These are phyloP conservation scores for Straminergon stramineum DNA, from an alignment of 225 moss, liverwort and hornwort genomes.

Conservation along the genomic window DNA sequence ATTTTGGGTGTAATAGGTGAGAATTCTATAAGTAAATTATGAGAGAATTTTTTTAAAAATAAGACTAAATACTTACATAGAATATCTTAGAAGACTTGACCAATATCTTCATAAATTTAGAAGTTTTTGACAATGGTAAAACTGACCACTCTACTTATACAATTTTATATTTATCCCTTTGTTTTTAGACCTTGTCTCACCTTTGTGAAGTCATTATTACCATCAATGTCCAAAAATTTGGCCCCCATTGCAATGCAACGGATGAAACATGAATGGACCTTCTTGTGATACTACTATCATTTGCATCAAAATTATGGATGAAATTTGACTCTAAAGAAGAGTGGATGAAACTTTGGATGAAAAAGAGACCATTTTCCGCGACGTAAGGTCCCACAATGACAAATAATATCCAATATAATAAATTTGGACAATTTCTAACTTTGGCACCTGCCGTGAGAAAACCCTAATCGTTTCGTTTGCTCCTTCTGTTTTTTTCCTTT, in stretches of 20 bases:
- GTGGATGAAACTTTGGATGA: background rate
- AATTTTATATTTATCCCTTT: background rate
- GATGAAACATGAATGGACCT: background rate
- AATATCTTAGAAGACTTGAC: background rate
- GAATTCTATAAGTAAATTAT: background rate
- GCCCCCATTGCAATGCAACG: background rate
- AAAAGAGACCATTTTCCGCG: background rate
- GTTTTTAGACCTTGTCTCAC: rapidly evolving
- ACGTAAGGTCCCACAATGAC: background rate
- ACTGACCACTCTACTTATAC: background rate
- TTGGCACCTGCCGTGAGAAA: background rate
- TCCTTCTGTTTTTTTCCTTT: background rate
- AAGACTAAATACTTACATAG: background rate
- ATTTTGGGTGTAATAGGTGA: rapidly evolving
- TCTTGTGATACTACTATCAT: too few relatives aligned
- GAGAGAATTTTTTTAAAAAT: background rate
- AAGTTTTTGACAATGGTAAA: rapidly evolving
- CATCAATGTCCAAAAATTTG: too few relatives aligned
- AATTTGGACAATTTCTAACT: background rate
- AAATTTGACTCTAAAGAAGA: background rate
- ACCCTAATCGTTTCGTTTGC: background rate
- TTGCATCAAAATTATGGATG: background rate
- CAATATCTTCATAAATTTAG: background rate
- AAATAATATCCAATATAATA: background rate
- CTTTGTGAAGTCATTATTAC: background rate